Base-by-base conservation (phyloP, 2,329 filamentous ascomycete genomes). In the Colletotrichum higginsianum region DNA sequence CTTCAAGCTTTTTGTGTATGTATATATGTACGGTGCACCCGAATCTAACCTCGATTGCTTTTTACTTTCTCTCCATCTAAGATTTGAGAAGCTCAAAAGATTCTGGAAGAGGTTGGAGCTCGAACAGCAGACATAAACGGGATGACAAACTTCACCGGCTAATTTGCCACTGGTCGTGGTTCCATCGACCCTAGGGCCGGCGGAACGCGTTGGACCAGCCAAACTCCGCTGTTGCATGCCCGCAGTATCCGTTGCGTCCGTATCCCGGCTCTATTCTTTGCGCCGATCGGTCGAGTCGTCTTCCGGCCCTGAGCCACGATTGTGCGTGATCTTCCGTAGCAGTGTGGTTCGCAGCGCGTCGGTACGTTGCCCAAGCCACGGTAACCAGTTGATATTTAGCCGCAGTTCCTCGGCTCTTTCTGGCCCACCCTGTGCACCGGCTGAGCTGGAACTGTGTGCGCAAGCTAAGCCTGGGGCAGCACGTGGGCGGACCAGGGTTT, bases 401-500 rank as follows among this genome's bases (percentile, higher is more conserved):
- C 16, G 7, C 11, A 11, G 5, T 2, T 15, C n/a, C 9, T 18
- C 11, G n/a, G 12, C 35, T 1, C 6, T 13, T 16, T 50, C 4
- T 49, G 23, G 2, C 21, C n/a, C 9, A 9, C 18, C 13, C 7
- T 4, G 18, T 16, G 12, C 18, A 42, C 9, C n/a, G 11, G 21
- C n/a, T 30, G 16, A 18, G 12, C n/a, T 21, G 40, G 38, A 30
- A 42, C n/a, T 49, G 35, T n/a, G 13, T 16, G 11, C 47, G 8
- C 15, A 3, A 61, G 42, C 42, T 62, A 61, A 50, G 11, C 50
- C 30, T 23, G 42, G 35, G 53, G 64, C 53, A 35, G 53, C 67
- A 71, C 63, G 63, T 71, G 67, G 67, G 35, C 26, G 4, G n/a
- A n/a, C 6, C n/a, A 57, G 3, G 35, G 2, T 66, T 40, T 38